phyloP scores from a whole-genome alignment of 2,329 filamentous ascomycete genomes.

The Fonsecaea erecta region DNA sequence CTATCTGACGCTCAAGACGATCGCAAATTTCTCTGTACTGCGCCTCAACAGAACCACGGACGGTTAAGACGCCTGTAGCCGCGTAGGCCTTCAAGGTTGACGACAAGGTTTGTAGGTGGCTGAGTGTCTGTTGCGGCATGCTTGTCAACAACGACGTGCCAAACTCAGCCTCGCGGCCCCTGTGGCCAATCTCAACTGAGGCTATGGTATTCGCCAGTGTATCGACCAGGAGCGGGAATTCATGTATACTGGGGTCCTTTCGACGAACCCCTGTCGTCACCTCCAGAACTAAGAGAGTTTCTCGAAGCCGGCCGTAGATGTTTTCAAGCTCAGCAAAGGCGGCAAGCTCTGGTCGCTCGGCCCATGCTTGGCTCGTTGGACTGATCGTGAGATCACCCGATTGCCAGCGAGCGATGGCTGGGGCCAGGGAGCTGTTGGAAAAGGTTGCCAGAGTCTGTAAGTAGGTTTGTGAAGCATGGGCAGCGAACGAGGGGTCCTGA shows the following conservation, averaged over 20 bases:
- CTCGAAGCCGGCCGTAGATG: slow-evolving; percentile 40
- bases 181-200: slow-evolving; percentile 87
- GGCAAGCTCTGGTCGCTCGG: slow-evolving; percentile 27
- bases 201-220: slow-evolving; percentile 68
- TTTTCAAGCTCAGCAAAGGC: slow-evolving; percentile 35
- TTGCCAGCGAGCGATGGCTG: slow-evolving; percentile 29
- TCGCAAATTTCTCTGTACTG: slow-evolving; percentile 70
- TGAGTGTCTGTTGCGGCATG: slow-evolving; percentile 80
- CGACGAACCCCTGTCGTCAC: slow-evolving; percentile 13
- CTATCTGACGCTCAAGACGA: slow-evolving; percentile 24
- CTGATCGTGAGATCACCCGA: slow-evolving; percentile 30
- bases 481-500: slow-evolving; percentile 30
- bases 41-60: slow-evolving; percentile 69
- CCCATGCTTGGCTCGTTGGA: slow-evolving; percentile 29
- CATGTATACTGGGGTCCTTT: slow-evolving; percentile 21
- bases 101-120: slow-evolving; percentile 82
- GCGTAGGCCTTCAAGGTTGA: slow-evolving; percentile 89
- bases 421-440: slow-evolving; percentile 29
- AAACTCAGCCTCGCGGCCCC: slow-evolving; percentile 75
- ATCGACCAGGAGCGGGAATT: slow-evolving; percentile 30
- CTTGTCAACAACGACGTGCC: slow-evolving; percentile 79
- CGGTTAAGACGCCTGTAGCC: slow-evolving; percentile 68
- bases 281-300: slow-evolving; percentile 26
- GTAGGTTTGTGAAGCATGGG: slow-evolving; percentile 18
- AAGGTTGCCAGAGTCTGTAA: slow-evolving; percentile 44